Evolutionary conservation across 1,139 yeast genomes (phyloP), one percentile per base, ranked within the genome.

Genomic region (Hyphopichia fennica): DNA sequence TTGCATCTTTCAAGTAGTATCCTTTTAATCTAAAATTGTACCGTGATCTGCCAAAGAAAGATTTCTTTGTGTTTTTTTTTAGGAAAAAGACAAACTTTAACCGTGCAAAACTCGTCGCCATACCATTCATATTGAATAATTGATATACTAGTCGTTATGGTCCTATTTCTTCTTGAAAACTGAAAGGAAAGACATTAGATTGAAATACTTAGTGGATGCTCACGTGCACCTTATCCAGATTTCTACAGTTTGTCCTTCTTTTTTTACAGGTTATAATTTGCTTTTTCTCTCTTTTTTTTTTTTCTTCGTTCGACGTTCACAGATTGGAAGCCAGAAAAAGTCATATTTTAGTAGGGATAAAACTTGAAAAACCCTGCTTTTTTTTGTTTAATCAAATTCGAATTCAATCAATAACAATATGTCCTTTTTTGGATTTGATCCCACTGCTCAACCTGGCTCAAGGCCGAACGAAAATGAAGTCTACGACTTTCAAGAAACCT

Each of bases 401-500:
- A 5, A 32, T 17, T 32, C 18, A 18, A 32, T 32, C n/a, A 32
- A 18, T 18, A 17, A 16, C 3, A 32, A 4, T 17, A 79, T 79
- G 84, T 79, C 84, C 34, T 79, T 79, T 55, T 79, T 78, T 58
- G 83, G 82, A 36, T 78, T 79, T 56, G 82, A 79, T 54, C 69
- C 77, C 20, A 53, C 60, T 48, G 75, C 65, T 14, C 76, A 80
- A 9, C 72, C 72, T 41, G 60, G 47, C 38, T 49, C 32, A 36
- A 46, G 48, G 30, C 44, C 23, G 38, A 36, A 31, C 42, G 39
- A 30, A 14, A 45, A 45, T 29, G 67, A 75, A 46, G 65, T 69
- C 3, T 79, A 77, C 53, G 95, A 87, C 56, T 90, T 87, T 57
- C 95, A 88, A 53, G 95, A 89, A 41, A 84, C 95, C 15, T 87